phyloP scores from a whole-genome alignment of 2,329 filamentous ascomycete species.

The Pseudogymnoascus sp. region DNA sequence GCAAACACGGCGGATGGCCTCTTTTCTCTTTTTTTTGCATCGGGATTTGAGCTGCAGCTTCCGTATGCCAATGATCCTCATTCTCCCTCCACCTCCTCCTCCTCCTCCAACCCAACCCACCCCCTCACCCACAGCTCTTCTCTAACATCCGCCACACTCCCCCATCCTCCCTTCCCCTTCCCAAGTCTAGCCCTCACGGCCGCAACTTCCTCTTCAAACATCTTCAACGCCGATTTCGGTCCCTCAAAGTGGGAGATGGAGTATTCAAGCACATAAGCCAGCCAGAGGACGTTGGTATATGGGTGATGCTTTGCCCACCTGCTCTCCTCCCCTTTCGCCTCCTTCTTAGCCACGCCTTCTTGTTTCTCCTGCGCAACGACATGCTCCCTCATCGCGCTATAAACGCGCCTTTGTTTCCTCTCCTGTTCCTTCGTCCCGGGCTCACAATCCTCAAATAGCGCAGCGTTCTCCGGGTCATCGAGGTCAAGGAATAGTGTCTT shows the following conservation, averaged over 20 bases:
- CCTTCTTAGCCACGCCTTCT: conserved; percentile 13
- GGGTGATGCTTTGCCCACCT: conserved; percentile 48
- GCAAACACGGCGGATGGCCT: too few relatives aligned
- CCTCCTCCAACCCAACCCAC: not conserved
- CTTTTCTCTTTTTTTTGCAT: too few relatives aligned
- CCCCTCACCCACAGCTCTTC: not conserved
- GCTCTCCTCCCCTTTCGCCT: conserved; percentile 24
- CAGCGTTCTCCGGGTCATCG: conserved; percentile 43
- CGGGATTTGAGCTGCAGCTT: too few relatives aligned
- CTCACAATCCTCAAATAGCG: conserved; percentile 52
- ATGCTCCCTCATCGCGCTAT: conserved; percentile 34
- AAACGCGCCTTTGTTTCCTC: conserved; percentile 50
- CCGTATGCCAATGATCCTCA: not conserved
- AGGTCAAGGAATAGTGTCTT: conserved; percentile 47
- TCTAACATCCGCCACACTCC: not conserved
- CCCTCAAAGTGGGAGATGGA: conserved; percentile 26
- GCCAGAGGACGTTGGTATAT: conserved; percentile 59
- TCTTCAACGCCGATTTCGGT: not conserved
- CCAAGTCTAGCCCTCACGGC: not conserved
- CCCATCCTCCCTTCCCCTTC: not conserved
- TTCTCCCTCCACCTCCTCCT: not conserved
- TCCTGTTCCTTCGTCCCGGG: conserved; percentile 27
- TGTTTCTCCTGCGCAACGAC: conserved; percentile 16
- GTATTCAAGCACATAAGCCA: conserved; percentile 53
- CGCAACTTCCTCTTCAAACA: not conserved